Conservation (phyloP, 495 filamentous ascomycete genomes). For the Tuber indicum region DNA sequence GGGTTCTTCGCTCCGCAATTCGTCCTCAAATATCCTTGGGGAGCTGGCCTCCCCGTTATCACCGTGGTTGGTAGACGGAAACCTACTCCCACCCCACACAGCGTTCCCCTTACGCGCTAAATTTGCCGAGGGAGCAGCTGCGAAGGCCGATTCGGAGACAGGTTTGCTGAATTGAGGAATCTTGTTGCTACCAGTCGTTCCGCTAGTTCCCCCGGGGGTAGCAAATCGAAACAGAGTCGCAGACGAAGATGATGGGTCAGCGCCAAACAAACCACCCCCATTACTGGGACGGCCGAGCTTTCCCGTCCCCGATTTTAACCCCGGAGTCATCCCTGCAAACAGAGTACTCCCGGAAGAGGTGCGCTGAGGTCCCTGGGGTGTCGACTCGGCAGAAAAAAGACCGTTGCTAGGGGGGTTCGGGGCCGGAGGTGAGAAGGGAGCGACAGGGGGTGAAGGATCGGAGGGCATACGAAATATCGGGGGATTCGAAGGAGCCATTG, state of each 20-base stretch:
- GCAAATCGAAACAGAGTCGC: neutral
- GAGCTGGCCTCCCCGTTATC: slow-evolving; percentile 22
- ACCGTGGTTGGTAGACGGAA: slow-evolving; percentile 24
- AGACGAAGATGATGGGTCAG: slow-evolving; percentile 2
- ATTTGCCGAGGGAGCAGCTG: neutral
- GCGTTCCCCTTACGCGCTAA: slow-evolving; percentile 10
- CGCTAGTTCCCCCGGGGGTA: neutral
- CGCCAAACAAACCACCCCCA: slow-evolving; percentile 13
- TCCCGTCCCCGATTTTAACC: slow-evolving; percentile 4
- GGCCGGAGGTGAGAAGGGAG: slow-evolving; percentile 25
- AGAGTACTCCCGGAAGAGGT: slow-evolving; percentile 26
- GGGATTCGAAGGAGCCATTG: slow-evolving; percentile 25
- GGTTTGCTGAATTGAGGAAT: slow-evolving; percentile 6
- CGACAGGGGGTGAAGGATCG: neutral
- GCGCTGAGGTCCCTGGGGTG: slow-evolving; percentile 21
- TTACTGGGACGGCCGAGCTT: slow-evolving; percentile 1
- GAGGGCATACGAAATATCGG: slow-evolving; percentile 24
- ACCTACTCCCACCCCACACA: slow-evolving; percentile 18
- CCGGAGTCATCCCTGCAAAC: slow-evolving; percentile 38
- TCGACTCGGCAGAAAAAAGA: slow-evolving; percentile 34
- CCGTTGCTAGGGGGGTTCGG: slow-evolving; percentile 32
- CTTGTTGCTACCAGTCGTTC: neutral
- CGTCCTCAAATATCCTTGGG: slow-evolving; percentile 30
- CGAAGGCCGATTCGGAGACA: neutral
- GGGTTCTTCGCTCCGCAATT: slow-evolving; percentile 20